These are phyloP conservation scores for Cyberlindnera japonica DNA, from an alignment of 805 yeast genomes.

Conservation along the genomic window DNA sequence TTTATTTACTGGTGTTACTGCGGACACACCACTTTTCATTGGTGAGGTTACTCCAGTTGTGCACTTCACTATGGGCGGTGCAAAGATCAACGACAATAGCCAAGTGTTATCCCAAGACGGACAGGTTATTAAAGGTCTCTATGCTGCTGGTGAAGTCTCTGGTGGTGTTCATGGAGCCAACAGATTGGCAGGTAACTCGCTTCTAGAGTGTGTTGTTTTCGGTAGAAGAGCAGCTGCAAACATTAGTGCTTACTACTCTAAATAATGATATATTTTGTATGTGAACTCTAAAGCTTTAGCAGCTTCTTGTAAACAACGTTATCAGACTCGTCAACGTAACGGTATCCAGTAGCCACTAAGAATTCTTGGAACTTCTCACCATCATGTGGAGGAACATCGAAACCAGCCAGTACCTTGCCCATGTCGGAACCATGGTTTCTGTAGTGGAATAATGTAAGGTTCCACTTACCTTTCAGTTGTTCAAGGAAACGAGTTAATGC, in stretches of 20 bases:
- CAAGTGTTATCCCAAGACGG: slow-evolving; percentile 38
- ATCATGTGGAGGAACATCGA: slow-evolving; percentile 74
- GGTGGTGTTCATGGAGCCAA: slow-evolving; percentile 69
- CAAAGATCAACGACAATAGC: slow-evolving; percentile 46
- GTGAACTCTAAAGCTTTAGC: slow-evolving; percentile 37
- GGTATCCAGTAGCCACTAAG: slow-evolving; percentile 70
- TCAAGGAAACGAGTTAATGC: slow-evolving; percentile 80
- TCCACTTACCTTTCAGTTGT: slow-evolving; percentile 76
- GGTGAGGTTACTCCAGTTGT: slow-evolving; percentile 59
- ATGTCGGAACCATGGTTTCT: slow-evolving; percentile 96
- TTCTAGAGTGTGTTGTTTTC: slow-evolving; percentile 38
- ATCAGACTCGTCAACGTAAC: slow-evolving; percentile 74
- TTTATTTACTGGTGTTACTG: slow-evolving; percentile 28
- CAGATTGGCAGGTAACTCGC: slow-evolving; percentile 38
- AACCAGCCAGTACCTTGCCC: slow-evolving; percentile 88
- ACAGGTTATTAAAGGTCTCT: slow-evolving; percentile 39
- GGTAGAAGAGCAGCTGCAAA: slow-evolving; percentile 48
- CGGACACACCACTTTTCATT: slow-evolving; percentile 35
- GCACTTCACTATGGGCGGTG: slow-evolving; percentile 70
- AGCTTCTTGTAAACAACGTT: slow-evolving; percentile 84
- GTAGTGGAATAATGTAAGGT: slow-evolving; percentile 90
- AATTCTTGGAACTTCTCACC: slow-evolving; percentile 62
- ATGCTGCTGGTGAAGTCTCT: slow-evolving; percentile 64
- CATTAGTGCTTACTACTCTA: too few species aligned
- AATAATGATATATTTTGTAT: neutral